Evolutionary conservation across 108 stramenopile genomes (phyloP), one percentile per base, ranked within the genome.

Genomic region (Poteriospumella lacustris): DNA sequence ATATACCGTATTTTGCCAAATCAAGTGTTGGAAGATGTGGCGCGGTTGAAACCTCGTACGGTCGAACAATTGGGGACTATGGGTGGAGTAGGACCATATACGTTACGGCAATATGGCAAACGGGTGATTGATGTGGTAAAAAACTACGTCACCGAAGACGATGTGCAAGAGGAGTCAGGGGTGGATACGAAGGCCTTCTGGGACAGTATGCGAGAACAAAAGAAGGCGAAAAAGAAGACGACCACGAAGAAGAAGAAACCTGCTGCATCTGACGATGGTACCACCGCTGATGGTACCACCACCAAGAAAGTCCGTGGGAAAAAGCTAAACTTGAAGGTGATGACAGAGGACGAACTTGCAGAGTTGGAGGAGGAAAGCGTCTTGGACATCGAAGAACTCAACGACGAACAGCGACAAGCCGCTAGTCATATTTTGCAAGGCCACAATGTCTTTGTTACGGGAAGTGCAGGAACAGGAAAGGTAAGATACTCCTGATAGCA

Each of bases 391-490:
- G 15, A 19, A 12, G 60, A 64, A 3, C 31, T 64, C 29, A 64
- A 64, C 36, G 60, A 64, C 5, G 60, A 64, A 64, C 60, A 64
- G 36, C 47, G 19, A 52, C 15, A 9, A 15, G 47, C 15, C 19
- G 47, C 47, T 15, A 52, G 9, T 9, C 9, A 52, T 9, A 52
- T 52, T 15, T 52, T 52, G 19, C 1, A 5, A 2, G 82, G 78
- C 42, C 0, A n/a, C 33, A 78, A 59, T 36, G 59, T 82, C 64
- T 88, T 88, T 76, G 36, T 88, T 43, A 78, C 87, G 2, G 87
- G 87, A n/a, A 24, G 67, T 2, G 85, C 87, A 2, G 87, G 85
- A 0, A 59, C 75, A 1, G 87, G 87, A 31, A 88, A 88, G 67
- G n/a, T n/a, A n/a, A n/a, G n/a, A n/a, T n/a, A n/a, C n/a, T n/a